Evolutionary conservation across 805 yeast species (phyloP).

Genomic region (Cyberlindnera saturnus): DNA sequence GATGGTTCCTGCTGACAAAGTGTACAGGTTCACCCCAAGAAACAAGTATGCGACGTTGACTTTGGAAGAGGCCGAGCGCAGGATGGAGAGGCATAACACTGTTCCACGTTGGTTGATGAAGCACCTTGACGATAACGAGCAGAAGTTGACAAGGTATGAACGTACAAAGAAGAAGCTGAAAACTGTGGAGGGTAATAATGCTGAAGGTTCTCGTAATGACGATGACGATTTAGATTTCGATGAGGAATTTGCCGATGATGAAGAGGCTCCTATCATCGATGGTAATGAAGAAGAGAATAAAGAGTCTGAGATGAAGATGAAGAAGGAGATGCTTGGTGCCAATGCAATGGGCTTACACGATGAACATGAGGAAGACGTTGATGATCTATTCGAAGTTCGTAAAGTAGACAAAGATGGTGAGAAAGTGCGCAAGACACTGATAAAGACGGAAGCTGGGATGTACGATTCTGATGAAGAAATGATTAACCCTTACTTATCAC

Average conservation of each 20-base stretch:
- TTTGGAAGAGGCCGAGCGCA: conserved; percentile 91
- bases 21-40: conserved; percentile 87
- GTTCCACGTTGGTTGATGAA: conserved; percentile 96
- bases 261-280: conserved; percentile 96
- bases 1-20: conserved; percentile 92
- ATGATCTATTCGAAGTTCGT: conserved; percentile 68
- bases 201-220: conserved; percentile 50
- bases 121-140: conserved; percentile 64
- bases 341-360: conserved; percentile 63
- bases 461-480: conserved; percentile 76
- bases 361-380: conserved; percentile 53
- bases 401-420: conserved; percentile 89
- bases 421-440: conserved; percentile 74
- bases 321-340: conserved; percentile 79
- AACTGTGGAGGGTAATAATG: conserved; percentile 40
- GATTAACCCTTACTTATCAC: conserved; percentile 73
- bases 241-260: conserved; percentile 97
- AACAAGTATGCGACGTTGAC: conserved; percentile 91
- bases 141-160: conserved; percentile 43
- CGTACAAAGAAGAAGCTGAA: conserved; percentile 40
- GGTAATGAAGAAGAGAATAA: conserved; percentile 94
- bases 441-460: conserved; percentile 72
- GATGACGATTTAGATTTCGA: conserved; percentile 92
- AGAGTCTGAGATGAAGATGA: conserved; percentile 78
- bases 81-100: conserved; percentile 72